These are phyloP conservation scores for Jasminum sambac DNA, from an alignment of 257 asterid species.

Conservation along the genomic window DNA sequence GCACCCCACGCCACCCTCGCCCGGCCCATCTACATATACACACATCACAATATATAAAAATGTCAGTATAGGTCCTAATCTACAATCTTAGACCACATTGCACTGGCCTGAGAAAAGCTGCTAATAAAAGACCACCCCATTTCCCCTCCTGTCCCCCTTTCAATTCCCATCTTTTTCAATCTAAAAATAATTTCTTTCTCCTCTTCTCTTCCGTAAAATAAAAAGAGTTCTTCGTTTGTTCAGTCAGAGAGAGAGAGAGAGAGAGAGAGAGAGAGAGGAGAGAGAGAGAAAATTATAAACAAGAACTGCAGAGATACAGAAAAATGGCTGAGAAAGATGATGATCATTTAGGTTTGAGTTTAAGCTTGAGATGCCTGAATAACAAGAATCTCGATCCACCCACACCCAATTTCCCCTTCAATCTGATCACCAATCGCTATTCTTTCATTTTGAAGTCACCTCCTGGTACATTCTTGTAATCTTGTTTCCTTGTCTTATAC, in stretches of 20 bases:
- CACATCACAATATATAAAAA: too few species aligned
- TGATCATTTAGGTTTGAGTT: conserved; percentile 59
- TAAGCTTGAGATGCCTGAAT: conserved; percentile 57
- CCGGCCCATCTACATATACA: too few species aligned
- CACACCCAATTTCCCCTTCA: conserved; percentile 45
- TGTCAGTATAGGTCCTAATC: conserved; percentile 51
- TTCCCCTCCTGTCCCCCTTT: conserved; percentile 72
- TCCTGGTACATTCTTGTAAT: conserved; percentile 42
- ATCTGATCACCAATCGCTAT: conserved; percentile 44
- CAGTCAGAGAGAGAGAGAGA: conserved; percentile 16
- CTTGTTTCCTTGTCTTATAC: neutral
- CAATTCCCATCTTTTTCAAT: conserved; percentile 6
- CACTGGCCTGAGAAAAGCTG: conserved; percentile 47
- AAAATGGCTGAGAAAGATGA: conserved; percentile 64
- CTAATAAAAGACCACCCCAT: conserved; percentile 54
- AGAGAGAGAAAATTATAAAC: too few species aligned
- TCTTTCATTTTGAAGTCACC: conserved; percentile 41
- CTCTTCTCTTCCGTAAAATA: too few species aligned
- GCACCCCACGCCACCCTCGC: too few species aligned
- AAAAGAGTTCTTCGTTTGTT: neutral
- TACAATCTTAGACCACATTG: conserved; percentile 27
- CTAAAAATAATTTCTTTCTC: too few species aligned
- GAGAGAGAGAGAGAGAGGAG: too few species aligned
- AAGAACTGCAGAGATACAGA: too few species aligned
- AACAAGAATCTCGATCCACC: conserved; percentile 11